A percentile compares a stretch with the other conserved stretches of the same genome.
These are phyloP conservation scores for Rosa lucieae DNA, from an alignment of 306 rosid genomes.

Conservation along the genomic window DNA sequence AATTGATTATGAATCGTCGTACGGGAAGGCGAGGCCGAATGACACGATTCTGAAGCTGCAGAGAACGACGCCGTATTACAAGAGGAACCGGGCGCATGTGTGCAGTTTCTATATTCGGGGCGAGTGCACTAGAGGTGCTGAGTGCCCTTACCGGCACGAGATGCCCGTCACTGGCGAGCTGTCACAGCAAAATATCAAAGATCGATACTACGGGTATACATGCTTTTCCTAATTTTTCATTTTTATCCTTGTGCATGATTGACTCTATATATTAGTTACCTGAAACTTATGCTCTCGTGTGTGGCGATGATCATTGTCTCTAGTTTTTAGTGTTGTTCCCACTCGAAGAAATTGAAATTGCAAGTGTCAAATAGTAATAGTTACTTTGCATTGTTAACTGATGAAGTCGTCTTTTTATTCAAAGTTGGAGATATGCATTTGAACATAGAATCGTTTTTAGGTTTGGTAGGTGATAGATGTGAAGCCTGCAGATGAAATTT, in stretches of 20 bases:
- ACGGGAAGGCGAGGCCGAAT: slow-evolving; percentile 72
- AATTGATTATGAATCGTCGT: slow-evolving; percentile 86
- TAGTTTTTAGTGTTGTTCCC: background rate
- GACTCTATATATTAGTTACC: no score
- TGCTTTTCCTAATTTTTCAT: no score
- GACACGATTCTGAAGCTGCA: slow-evolving; percentile 94
- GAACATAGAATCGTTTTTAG: background rate
- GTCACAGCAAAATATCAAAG: slow-evolving; percentile 90
- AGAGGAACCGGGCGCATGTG: slow-evolving; percentile 86
- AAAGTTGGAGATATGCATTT: background rate
- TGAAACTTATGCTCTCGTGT: no score
- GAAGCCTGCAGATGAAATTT: background rate
- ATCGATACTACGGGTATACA: slow-evolving; percentile 93
- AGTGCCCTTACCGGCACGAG: slow-evolving; percentile 93
- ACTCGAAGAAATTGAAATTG: background rate
- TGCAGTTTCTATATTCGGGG: slow-evolving; percentile 91
- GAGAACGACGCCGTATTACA: slow-evolving; percentile 83
- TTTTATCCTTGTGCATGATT: no score
- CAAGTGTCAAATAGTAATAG: background rate
- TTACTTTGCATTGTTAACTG: background rate
- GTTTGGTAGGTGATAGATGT: background rate
- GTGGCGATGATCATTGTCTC: background rate
- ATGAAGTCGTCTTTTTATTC: background rate
- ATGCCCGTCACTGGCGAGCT: slow-evolving; percentile 91
- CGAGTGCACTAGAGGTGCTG: slow-evolving; percentile 91